Evolutionary conservation across 2,329 filamentous ascomycete species (phyloP).

Genomic region (Microsporum canis): DNA sequence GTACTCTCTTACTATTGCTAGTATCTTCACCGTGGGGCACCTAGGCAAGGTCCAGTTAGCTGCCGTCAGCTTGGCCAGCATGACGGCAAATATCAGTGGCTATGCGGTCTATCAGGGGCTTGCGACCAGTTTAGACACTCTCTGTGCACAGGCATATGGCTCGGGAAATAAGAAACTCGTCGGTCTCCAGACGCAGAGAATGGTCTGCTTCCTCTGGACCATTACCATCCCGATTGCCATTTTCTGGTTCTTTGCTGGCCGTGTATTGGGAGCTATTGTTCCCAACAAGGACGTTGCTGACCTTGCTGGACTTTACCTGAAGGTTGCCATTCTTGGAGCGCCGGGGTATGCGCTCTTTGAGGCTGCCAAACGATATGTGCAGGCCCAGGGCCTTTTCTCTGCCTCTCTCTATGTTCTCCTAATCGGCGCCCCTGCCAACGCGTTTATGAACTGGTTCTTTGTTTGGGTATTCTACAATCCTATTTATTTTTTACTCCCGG

Average conservation of each 20-base stretch:
- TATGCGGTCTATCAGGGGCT: slow-evolving; percentile 73
- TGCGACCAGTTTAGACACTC: slow-evolving; percentile 78
- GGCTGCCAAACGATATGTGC: slow-evolving; percentile 70
- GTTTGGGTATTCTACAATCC: slow-evolving; percentile 50
- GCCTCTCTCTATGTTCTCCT: slow-evolving; percentile 74
- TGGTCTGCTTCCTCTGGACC: slow-evolving; percentile 64
- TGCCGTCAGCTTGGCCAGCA: slow-evolving; percentile 57
- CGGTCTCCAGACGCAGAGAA: slow-evolving; percentile 68
- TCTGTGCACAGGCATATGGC: slow-evolving; percentile 89
- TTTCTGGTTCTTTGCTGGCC: slow-evolving; percentile 58
- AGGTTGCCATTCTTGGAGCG: slow-evolving; percentile 56
- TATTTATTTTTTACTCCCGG: not conserved
- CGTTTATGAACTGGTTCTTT: slow-evolving; percentile 66
- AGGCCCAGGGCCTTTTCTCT: slow-evolving; percentile 77
- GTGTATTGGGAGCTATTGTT: slow-evolving; percentile 55
- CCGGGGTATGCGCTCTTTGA: slow-evolving; percentile 70
- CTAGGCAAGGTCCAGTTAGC: slow-evolving; percentile 60
- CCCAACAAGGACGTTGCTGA: slow-evolving; percentile 59
- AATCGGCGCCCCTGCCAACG: slow-evolving; percentile 71
- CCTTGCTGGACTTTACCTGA: slow-evolving; percentile 63
- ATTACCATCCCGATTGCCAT: slow-evolving; percentile 61
- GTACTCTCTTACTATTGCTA: slow-evolving; percentile 73
- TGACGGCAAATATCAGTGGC: slow-evolving; percentile 70
- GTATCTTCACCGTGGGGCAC: slow-evolving; percentile 66
- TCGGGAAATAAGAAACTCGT: slow-evolving; percentile 83